phyloP scores from a whole-genome alignment of 495 filamentous ascomycete genomes.

The Neurospora sp. region DNA sequence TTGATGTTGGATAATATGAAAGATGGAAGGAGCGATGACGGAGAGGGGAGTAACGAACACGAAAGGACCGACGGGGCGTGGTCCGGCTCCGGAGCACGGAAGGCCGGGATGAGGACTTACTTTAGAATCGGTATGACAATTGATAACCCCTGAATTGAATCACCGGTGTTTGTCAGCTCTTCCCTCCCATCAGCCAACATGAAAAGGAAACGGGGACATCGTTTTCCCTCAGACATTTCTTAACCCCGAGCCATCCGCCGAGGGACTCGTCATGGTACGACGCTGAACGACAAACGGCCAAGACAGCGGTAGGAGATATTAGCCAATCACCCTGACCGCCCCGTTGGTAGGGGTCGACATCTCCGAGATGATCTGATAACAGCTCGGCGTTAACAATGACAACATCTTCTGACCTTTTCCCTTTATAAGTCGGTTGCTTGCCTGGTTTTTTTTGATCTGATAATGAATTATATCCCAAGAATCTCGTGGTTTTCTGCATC shows the following conservation, averaged over 20 bases:
- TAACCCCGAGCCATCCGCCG: not conserved
- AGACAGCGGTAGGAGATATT: not conserved
- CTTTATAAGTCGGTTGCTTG: not conserved
- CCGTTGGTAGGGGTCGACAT: not conserved
- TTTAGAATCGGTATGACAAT: not conserved
- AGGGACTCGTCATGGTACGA: not conserved
- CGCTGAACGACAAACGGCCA: not conserved
- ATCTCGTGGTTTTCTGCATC: not conserved
- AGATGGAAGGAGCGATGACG: not conserved
- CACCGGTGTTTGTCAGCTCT: not conserved
- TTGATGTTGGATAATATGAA: not conserved
- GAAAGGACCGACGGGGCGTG: not conserved
- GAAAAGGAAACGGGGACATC: not conserved
- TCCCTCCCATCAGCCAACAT: not conserved
- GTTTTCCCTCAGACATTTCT: not conserved
- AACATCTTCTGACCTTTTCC: not conserved
- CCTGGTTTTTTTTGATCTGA: not conserved
- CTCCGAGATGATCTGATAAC: not conserved
- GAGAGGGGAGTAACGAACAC: not conserved
- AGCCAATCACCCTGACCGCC: not conserved
- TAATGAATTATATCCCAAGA: not conserved
- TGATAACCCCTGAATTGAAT: not conserved
- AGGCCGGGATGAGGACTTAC: not conserved
- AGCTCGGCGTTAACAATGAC: not conserved
- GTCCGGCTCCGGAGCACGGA: not conserved